Evolutionary conservation across 352 stramenopile genomes (phyloP), one percentile per base, ranked within the genome.

Genomic region (Peronosclerospora sorghi): DNA sequence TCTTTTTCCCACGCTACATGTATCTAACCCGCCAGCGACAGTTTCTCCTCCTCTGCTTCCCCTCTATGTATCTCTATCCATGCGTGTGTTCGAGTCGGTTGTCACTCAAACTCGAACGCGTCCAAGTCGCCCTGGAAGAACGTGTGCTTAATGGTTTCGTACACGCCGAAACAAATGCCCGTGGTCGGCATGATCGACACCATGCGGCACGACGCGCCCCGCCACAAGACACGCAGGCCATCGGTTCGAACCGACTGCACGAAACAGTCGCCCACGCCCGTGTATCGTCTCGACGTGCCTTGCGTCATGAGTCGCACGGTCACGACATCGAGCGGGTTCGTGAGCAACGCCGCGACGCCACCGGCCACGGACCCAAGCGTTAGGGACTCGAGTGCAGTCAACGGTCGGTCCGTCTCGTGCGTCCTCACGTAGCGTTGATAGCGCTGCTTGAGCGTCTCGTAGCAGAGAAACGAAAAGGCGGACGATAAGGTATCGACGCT

Each of bases 121-220:
- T 83, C 68, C 7, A 86, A 42, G 39, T 85, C 72, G 21, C 73
- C 73, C 35, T 83, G 28, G 35, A 84, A 84, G 37, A 79, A 68
- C 50, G 59, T 71, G 52, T 58, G 57, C 54, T 87, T 86, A 59
- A 89, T 74, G 4, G 73, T 81, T 62, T 91, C 78, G 65, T 91
- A 94, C 4, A 94, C 72, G 24, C 78, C 73, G 39, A 94, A 94
- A 58, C 73, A 88, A 39, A 94, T 82, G 23, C 76, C 81, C 2
- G 78, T 79, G 10, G 73, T 69, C 10, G 79, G 75, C 63, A 91
- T 86, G 42, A 86, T 77, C 12, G 68, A 62, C 36, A 76, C 68
- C 39, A 76, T 84, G 38, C 81, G 81, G 45, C 62, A 80, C 2
- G 51, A 63, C 10, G 71, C 72, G 20, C 81, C 81, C 24, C 78